phyloP scores from a whole-genome alignment of 176 grass and related monocot genomes.

The Carex scoparia region DNA sequence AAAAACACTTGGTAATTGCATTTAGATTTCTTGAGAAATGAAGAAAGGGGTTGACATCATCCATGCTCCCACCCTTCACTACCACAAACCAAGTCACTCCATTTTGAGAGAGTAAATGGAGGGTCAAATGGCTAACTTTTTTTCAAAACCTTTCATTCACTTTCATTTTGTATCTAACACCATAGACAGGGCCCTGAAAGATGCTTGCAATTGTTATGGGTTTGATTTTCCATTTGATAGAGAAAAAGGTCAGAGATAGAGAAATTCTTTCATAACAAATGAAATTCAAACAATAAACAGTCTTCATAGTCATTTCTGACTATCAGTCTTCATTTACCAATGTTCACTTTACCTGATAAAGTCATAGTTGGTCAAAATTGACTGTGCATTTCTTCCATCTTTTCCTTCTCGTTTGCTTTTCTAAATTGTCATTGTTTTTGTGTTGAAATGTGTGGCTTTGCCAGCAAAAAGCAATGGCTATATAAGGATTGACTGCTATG shows the following conservation, averaged over 20 bases:
- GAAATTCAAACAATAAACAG: neutral
- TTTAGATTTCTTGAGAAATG: neutral
- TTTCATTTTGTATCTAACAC: neutral
- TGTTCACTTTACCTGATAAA: neutral
- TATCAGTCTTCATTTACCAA: neutral
- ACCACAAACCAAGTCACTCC: neutral
- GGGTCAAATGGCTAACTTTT: neutral
- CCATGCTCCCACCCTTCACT: neutral
- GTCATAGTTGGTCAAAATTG: neutral
- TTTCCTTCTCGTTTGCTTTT: neutral
- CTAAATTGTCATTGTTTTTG: neutral
- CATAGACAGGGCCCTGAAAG: neutral
- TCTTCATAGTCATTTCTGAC: neutral
- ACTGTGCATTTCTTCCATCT: neutral
- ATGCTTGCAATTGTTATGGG: neutral
- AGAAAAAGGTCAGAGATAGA: neutral
- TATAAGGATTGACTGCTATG: constrained; percentile 81
- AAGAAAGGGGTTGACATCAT: neutral
- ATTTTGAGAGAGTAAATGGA: neutral
- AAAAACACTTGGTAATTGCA: neutral
- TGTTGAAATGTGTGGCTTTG: constrained; percentile 38
- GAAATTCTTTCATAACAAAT: neutral
- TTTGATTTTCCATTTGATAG: neutral
- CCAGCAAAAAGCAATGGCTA: constrained; percentile 52
- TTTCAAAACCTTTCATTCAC: neutral